Conservation (phyloP, 192 early-diverging fungal species). For the Anaeromyces robustus region DNA sequence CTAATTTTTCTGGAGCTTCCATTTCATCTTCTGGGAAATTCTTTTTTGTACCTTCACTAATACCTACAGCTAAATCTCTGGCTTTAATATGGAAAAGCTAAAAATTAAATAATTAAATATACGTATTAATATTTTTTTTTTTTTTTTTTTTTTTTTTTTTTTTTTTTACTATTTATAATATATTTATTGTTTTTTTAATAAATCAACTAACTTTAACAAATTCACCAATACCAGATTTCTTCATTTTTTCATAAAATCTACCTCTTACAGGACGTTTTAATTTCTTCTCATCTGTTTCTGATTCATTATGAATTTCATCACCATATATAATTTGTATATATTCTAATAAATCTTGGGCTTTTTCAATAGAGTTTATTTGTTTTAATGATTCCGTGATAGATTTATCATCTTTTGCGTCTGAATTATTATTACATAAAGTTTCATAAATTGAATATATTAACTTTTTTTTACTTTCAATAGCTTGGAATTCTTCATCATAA, state of each 20-base stretch:
- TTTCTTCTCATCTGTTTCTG: constrained; percentile 6
- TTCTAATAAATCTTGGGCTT: neutral
- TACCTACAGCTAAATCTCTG: constrained; percentile 2
- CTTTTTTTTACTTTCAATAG: neutral
- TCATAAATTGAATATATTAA: neutral
- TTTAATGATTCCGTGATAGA: neutral
- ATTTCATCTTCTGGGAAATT: constrained; percentile 35
- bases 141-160: too few species aligned
- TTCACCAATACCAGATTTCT: constrained; percentile 12
- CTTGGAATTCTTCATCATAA: neutral
- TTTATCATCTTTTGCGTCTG: neutral
- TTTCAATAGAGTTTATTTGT: neutral
- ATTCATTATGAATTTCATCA: constrained; percentile 5
- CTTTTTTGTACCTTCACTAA: neutral
- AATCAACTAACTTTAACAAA: constrained; percentile 18
- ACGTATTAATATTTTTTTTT: too few species aligned
- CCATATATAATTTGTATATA: constrained; percentile 1
- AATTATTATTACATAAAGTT: neutral
- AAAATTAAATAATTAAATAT: neutral
- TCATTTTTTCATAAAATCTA: constrained; percentile 26
- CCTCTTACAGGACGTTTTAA: constrained; percentile 20
- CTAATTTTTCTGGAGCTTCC: constrained; percentile 31
- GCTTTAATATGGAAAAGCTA: constrained; percentile 21
- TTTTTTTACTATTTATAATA: constrained; percentile 4
- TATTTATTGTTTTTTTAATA: neutral